These are phyloP conservation scores for Zygotorulaspora florentina DNA, from an alignment of 805 yeast genomes.

Conservation along the genomic window DNA sequence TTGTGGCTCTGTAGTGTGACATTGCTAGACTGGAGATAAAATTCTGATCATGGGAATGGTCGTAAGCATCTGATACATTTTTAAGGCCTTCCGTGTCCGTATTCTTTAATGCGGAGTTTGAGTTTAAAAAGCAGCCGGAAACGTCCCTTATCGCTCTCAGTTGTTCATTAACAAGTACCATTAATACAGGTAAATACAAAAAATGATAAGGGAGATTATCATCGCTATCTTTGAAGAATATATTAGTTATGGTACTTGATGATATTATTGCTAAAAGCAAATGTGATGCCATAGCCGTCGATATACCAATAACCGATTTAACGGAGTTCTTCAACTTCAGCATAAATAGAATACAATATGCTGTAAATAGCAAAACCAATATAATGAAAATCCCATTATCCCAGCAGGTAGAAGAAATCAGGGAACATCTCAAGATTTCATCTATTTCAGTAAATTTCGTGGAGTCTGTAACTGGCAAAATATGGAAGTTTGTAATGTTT, in stretches of 20 bases:
- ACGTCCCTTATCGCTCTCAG: slow-evolving; percentile 7
- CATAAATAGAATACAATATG: slow-evolving; percentile 5
- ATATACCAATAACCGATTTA: slow-evolving; percentile 15
- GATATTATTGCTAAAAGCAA: slow-evolving; percentile 14
- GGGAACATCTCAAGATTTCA: slow-evolving; percentile 21
- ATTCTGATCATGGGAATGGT: slow-evolving; percentile 34
- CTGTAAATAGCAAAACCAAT: not conserved
- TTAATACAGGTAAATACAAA: slow-evolving; percentile 14
- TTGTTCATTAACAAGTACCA: slow-evolving; percentile 5
- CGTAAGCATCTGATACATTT: not conserved
- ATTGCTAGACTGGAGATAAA: slow-evolving; percentile 26
- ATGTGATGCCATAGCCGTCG: slow-evolving; percentile 15
- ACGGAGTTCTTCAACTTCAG: slow-evolving; percentile 8
- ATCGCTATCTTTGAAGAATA: slow-evolving; percentile 14
- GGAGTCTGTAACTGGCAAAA: slow-evolving; percentile 7
- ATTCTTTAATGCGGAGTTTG: not conserved
- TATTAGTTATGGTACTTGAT: slow-evolving; percentile 14
- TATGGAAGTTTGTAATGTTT: slow-evolving; percentile 20
- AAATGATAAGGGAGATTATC: slow-evolving; percentile 16
- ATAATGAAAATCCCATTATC: not conserved
- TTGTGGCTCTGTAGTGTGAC: slow-evolving; percentile 8
- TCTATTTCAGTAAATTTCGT: slow-evolving; percentile 3
- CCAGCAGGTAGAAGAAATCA: slow-evolving; percentile 1
- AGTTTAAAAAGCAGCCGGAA: slow-evolving; percentile 28
- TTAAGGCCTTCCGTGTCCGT: not conserved